These are phyloP conservation scores for Lactarius pseudohatsudake DNA, from an alignment of 768 basidiomycete species.

Conservation along the genomic window DNA sequence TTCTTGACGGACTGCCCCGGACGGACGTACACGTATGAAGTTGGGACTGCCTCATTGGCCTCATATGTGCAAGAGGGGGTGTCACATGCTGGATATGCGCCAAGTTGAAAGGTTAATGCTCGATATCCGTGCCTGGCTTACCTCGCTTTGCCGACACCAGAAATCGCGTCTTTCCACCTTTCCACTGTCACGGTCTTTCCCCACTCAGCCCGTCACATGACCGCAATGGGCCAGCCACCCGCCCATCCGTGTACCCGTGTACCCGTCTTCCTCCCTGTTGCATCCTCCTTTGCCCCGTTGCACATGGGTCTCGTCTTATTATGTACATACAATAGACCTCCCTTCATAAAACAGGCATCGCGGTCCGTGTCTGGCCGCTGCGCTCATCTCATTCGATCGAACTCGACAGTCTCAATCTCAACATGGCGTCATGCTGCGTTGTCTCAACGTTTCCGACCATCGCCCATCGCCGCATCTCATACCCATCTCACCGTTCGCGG, in stretches of 20 bases:
- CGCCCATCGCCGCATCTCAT: not conserved
- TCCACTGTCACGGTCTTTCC: not conserved
- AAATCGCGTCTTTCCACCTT: slow-evolving; percentile 8
- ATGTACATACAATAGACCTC: slow-evolving; percentile 38
- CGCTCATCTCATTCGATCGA: slow-evolving; percentile 19
- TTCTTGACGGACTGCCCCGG: slow-evolving; percentile 20
- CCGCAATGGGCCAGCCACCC: not conserved
- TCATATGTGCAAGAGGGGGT: slow-evolving; percentile 17
- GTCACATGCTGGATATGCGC: slow-evolving; percentile 26
- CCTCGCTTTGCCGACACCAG: slow-evolving; percentile 12
- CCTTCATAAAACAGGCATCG: slow-evolving; percentile 12
- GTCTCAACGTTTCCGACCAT: slow-evolving; percentile 15
- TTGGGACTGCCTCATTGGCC: slow-evolving; percentile 8
- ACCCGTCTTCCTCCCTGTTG: not conserved
- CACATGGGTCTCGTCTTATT: slow-evolving; percentile 33
- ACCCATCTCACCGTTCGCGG: slow-evolving; percentile 17
- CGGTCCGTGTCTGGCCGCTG: slow-evolving; percentile 14
- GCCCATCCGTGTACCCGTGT: not conserved
- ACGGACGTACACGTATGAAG: slow-evolving; percentile 26
- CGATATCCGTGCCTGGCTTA: slow-evolving; percentile 15
- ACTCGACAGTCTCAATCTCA: slow-evolving; percentile 11
- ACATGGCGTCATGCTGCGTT: slow-evolving; percentile 23
- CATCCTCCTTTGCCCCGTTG: slow-evolving; percentile 30
- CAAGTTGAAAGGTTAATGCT: slow-evolving; percentile 22
- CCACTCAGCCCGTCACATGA: slow-evolving; percentile 21